Conservation (phyloP, 139 green algal species). For the Desmodesmus armatus region DNA sequence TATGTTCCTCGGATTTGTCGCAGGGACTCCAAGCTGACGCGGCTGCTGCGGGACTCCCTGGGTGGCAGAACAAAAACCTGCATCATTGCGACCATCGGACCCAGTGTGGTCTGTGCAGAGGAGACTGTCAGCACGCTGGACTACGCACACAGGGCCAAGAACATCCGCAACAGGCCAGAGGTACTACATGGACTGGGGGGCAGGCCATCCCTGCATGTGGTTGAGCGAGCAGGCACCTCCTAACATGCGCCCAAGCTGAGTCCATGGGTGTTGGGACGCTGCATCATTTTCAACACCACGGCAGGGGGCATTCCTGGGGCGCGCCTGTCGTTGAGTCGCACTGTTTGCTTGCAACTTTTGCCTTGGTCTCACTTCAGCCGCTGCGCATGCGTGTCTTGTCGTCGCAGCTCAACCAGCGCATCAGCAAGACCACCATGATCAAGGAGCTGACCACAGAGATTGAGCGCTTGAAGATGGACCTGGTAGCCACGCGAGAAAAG, state of each 20-base stretch:
- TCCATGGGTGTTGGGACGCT: background rate
- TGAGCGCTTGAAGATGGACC: constrained; percentile 90
- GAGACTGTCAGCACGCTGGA: constrained; percentile 98
- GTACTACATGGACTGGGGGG: too few species aligned
- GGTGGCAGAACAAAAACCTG: constrained; percentile 92
- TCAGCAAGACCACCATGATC: constrained; percentile 94
- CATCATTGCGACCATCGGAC: constrained; percentile 99
- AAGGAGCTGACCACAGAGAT: constrained; percentile 96
- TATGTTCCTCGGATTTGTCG: too few species aligned
- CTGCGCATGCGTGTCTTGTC: background rate
- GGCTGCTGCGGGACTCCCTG: constrained; percentile 96
- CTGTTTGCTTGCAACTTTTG: too few species aligned
- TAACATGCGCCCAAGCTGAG: too few species aligned
- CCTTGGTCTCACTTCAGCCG: too few species aligned
- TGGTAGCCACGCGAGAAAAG: constrained; percentile 90
- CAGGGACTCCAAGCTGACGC: constrained; percentile 97
- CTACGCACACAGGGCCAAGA: constrained; percentile 98
- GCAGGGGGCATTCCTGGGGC: too few species aligned
- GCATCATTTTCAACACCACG: too few species aligned
- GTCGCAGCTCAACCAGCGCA: constrained; percentile 84
- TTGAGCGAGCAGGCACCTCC: too few species aligned
- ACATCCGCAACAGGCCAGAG: constrained; percentile 98
- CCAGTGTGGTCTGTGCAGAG: constrained; percentile 89
- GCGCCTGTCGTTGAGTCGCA: too few species aligned
- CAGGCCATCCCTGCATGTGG: background rate